Evolutionary conservation across 148 eudicot species (phyloP), one percentile per base, ranked within the genome.

Genomic region (Rhododendron williamsianum): DNA sequence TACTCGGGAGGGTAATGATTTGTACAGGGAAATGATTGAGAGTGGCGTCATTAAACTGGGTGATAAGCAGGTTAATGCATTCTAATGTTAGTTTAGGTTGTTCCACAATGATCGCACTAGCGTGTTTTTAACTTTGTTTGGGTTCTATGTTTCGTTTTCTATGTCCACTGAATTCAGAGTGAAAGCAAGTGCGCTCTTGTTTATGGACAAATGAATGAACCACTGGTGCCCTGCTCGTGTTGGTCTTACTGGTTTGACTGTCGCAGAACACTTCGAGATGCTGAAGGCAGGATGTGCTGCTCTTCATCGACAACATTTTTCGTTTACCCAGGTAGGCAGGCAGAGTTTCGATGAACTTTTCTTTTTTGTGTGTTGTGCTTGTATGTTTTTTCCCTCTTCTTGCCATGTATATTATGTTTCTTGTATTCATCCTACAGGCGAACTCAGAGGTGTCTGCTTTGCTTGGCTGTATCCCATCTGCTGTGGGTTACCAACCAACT

Each of bases 391-490:
- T 18, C 38, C n/a, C n/a, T 36, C n/a, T 11, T 74, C 46, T 36
- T 36, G 4, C 78, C 46, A 78, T 56, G 12, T 79, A 82, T 63
- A 9, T 63, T 8, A 63, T 23, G 10, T 27, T n/a, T n/a, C 13
- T 58, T 9, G 19, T 19, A 6, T 25, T 67, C 46, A 43, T 5
- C 36, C 25, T 84, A 56, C 81, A 93, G 98, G 99, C 99, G 78
- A 96, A 96, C 91, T 96, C 99, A 48, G 98, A 96, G 90, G 99
- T 96, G 92, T 96, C 99, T 93, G 98, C 99, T 91, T 90, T 96
- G 93, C 98, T 96, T 86, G 99, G 98, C 15, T 97, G 98, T 93
- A 96, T 96, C 72, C 99, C 99, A 60, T 96, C 98, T 86, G 98
- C 99, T 73, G 98, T 96, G 67, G 99, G 99, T 87, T 96, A 96